phyloP scores from a whole-genome alignment of 2,329 filamentous ascomycete genomes.

The Alternaria triticina region DNA sequence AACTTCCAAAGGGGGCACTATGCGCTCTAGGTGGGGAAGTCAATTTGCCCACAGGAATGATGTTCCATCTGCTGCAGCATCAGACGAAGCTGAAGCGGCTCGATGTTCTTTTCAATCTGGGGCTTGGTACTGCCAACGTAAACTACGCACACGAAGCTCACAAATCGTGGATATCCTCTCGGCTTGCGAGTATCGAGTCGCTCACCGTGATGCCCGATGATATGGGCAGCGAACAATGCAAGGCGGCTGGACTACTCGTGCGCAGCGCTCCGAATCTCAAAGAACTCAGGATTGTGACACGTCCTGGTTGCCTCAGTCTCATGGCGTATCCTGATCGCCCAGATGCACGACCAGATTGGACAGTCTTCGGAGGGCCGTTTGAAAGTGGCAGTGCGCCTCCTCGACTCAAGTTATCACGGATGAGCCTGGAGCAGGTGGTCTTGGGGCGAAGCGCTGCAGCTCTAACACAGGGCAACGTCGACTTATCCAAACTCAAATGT shows the following conservation, averaged over 20 bases:
- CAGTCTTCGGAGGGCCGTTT: not conserved
- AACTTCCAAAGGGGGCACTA: not conserved
- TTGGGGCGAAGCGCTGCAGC: not conserved
- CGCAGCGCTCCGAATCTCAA: not conserved
- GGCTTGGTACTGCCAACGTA: not conserved
- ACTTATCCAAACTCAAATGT: not conserved
- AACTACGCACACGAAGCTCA: not conserved
- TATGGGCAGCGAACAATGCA: not conserved
- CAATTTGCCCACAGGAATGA: not conserved
- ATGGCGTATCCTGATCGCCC: not conserved
- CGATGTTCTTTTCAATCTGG: not conserved
- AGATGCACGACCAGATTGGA: not conserved
- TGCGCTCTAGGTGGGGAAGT: not conserved
- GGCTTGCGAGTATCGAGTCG: not conserved
- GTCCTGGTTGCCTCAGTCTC: not conserved
- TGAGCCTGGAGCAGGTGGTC: not conserved
- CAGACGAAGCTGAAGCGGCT: not conserved
- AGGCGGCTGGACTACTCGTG: not conserved
- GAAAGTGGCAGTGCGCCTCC: not conserved
- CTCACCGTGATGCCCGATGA: not conserved
- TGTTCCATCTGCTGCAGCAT: not conserved
- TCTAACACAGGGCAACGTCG: not conserved
- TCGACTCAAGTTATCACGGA: not conserved
- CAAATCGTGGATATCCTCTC: not conserved
- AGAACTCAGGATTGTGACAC: not conserved